phyloP scores from a whole-genome alignment of 208 protist genomes.

The Porcisia deanei region DNA sequence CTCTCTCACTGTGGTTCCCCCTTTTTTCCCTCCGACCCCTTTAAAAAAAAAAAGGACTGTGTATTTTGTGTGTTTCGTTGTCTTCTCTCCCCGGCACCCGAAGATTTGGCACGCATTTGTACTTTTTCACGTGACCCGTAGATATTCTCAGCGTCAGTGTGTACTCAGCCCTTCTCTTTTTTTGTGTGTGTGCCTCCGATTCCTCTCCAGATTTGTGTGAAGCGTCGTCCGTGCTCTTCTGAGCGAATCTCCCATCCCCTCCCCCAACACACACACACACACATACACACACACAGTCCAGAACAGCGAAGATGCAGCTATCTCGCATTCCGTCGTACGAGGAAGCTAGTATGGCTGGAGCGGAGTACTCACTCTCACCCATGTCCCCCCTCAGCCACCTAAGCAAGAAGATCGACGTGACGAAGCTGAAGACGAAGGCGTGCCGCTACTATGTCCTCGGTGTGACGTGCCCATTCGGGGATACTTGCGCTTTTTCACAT shows the following conservation, averaged over 20 bases:
- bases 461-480: slow-evolving; percentile 73
- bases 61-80: no score
- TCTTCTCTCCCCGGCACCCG: no score
- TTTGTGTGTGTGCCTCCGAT: no score
- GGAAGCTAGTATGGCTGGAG: slow-evolving; percentile 34
- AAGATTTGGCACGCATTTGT: no score
- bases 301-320: slow-evolving; percentile 19
- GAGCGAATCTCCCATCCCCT: no score
- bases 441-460: slow-evolving; percentile 85
- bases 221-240: no score
- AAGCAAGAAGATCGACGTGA: slow-evolving; percentile 72
- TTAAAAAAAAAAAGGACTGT: background rate
- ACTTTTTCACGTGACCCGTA: background rate
- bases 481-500: slow-evolving; percentile 89
- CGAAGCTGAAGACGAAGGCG: slow-evolving; percentile 87
- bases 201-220: no score
- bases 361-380: slow-evolving; percentile 25
- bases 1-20: background rate
- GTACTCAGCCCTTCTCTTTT: no score
- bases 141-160: no score
- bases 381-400: slow-evolving; percentile 24
- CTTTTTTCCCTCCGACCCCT: background rate
- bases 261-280: no score
- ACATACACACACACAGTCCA: background rate
- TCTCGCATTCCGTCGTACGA: slow-evolving; percentile 38